These are phyloP conservation scores for Thermothielavioides terrestris DNA, from an alignment of 495 filamentous ascomycete genomes.

Conservation along the genomic window DNA sequence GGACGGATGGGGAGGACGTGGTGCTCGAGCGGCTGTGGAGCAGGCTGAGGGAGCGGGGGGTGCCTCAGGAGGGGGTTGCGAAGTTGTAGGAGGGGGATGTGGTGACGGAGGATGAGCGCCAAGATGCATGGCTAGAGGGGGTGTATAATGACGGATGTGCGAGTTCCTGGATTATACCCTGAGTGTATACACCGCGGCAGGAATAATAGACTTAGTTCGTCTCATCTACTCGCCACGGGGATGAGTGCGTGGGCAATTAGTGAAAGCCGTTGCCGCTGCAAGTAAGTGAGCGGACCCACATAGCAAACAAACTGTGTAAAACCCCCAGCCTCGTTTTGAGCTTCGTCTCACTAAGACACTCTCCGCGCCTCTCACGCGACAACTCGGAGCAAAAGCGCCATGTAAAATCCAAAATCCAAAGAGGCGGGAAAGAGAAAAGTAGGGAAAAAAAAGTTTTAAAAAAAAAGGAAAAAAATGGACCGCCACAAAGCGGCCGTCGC, in stretches of 20 bases:
- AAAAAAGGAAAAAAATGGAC: slow-evolving; percentile 12
- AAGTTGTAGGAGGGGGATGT: slow-evolving; percentile 34
- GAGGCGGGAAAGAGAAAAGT: too few relatives aligned
- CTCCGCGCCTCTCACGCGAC: too few relatives aligned
- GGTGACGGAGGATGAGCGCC: neutral
- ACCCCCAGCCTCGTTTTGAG: too few relatives aligned
- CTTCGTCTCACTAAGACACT: too few relatives aligned
- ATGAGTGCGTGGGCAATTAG: neutral
- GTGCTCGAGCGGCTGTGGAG: slow-evolving; percentile 42
- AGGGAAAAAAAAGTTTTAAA: neutral
- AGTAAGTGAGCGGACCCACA: slow-evolving; percentile 7
- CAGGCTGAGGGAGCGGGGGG: slow-evolving; percentile 36
- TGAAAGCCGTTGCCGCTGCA: neutral
- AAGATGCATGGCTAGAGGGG: neutral
- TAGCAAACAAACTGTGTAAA: too few relatives aligned
- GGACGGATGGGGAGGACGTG: slow-evolving; percentile 45
- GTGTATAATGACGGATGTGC: neutral
- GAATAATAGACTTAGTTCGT: too few relatives aligned
- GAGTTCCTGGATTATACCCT: too few relatives aligned
- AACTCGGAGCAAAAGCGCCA: neutral
- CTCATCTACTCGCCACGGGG: neutral
- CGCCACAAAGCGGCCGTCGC: slow-evolving; percentile 17
- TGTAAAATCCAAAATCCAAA: neutral
- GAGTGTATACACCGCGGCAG: too few relatives aligned
- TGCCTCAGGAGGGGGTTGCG: slow-evolving; percentile 34